A percentile compares a stretch with the other conserved stretches of the same genome.
These are phyloP conservation scores for Ambispora gerdemannii DNA, from an alignment of 192 early-diverging fungal genomes.

Conservation along the genomic window DNA sequence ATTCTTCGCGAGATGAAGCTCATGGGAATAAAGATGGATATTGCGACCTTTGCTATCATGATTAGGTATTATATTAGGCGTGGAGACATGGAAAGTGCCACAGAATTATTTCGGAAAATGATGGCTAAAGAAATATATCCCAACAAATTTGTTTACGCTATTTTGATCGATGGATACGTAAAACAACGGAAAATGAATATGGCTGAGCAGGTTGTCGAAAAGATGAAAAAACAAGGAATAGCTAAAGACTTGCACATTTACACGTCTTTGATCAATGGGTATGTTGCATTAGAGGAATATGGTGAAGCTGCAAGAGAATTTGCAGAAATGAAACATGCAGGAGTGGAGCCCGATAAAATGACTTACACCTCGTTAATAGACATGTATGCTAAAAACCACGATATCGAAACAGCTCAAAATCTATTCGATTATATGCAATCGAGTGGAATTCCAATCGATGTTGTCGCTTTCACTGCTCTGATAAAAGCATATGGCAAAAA, in stretches of 20 bases:
- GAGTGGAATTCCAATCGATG: slow-evolving; percentile 18
- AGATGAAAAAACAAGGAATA: slow-evolving; percentile 5
- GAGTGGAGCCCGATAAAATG: background rate
- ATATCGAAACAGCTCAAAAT: slow-evolving; percentile 9
- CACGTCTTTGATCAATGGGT: slow-evolving; percentile 27
- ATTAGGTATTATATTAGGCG: slow-evolving; percentile 14
- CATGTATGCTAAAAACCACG: slow-evolving; percentile 14
- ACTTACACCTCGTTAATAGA: slow-evolving; percentile 26
- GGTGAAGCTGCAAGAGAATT: background rate
- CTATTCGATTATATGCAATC: slow-evolving; percentile 21
- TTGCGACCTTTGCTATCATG: slow-evolving; percentile 19
- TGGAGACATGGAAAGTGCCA: slow-evolving; percentile 18
- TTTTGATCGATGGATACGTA: slow-evolving; percentile 15
- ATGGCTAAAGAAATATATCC: background rate
- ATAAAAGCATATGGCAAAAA: slow-evolving; percentile 15
- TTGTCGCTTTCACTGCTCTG: slow-evolving; percentile 19
- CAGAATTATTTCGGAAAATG: slow-evolving; percentile 21
- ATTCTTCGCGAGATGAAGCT: slow-evolving; percentile 15
- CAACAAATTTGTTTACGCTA: slow-evolving; percentile 20
- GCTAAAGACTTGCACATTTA: slow-evolving; percentile 10
- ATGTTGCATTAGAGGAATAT: slow-evolving; percentile 1
- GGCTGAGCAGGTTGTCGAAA: background rate
- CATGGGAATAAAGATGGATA: background rate
- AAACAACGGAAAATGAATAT: slow-evolving; percentile 10
- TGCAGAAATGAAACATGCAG: slow-evolving; percentile 18